These are phyloP conservation scores for Lepidium africanum DNA, from an alignment of 345 rosid species.

Conservation along the genomic window DNA sequence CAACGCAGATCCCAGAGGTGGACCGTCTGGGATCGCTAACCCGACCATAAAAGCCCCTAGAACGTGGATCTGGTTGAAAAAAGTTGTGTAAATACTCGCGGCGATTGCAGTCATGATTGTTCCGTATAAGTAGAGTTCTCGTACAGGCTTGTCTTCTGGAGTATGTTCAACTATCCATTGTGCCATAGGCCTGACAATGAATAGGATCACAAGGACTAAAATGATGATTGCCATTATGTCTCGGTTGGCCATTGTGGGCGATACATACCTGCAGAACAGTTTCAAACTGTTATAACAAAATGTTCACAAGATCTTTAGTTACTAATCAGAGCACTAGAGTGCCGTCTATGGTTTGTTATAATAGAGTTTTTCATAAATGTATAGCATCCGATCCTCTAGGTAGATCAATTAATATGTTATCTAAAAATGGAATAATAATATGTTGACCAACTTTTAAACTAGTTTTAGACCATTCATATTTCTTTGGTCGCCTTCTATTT, in stretches of 20 bases:
- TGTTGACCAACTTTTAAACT: neutral
- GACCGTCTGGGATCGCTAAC: constrained; percentile 30
- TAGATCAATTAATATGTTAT: neutral
- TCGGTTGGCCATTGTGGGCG: constrained; percentile 14
- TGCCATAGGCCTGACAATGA: constrained; percentile 21
- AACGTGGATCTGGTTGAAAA: constrained; percentile 14
- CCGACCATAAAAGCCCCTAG: constrained; percentile 26
- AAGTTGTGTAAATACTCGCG: neutral
- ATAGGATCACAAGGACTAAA: constrained; percentile 3
- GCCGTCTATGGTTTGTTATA: too few species aligned
- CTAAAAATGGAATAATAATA: neutral
- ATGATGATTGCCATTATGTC: neutral
- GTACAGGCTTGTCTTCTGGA: constrained; percentile 18
- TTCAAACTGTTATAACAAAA: neutral
- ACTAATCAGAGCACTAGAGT: neutral
- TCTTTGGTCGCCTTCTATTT: neutral
- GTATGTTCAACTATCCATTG: constrained; percentile 3
- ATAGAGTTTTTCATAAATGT: neutral
- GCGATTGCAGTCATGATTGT: constrained; percentile 11
- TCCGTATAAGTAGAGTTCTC: neutral
- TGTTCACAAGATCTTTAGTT: neutral
- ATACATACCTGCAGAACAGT: constrained; percentile 2
- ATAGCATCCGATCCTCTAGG: neutral
- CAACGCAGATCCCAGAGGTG: constrained; percentile 30
- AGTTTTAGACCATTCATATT: neutral